Conservation (phyloP, 1,139 yeast species). For the Torulaspora globosa region DNA sequence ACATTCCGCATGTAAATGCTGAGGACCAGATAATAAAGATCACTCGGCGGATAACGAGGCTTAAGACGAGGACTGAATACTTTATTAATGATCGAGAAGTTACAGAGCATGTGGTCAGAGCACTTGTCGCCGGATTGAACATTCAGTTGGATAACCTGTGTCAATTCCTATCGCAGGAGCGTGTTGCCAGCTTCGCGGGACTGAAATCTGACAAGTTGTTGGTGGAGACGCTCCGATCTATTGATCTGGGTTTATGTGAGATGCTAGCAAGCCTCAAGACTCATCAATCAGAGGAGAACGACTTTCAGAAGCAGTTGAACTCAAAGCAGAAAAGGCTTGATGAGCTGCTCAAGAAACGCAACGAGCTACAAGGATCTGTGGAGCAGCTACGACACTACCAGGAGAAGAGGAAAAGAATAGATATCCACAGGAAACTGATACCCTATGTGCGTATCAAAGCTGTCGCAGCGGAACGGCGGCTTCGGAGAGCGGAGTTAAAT, state of each 20-base stretch:
- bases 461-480: conserved; percentile 43
- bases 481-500: conserved; percentile 44
- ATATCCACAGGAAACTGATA: conserved; percentile 47
- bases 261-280: conserved; percentile 50
- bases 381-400: conserved; percentile 37
- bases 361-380: conserved; percentile 41
- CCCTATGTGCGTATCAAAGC: conserved; percentile 63
- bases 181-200: conserved; percentile 89
- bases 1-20: conserved; percentile 28
- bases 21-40: conserved; percentile 40
- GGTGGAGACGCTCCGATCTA: conserved; percentile 75
- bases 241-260: conserved; percentile 51
- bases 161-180: conserved; percentile 91
- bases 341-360: conserved; percentile 37
- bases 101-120: conserved; percentile 47
- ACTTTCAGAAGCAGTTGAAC: conserved; percentile 32
- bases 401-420: conserved; percentile 42
- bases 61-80: conserved; percentile 57
- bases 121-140: conserved; percentile 49
- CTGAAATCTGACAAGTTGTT: conserved; percentile 71
- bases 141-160: conserved; percentile 89
- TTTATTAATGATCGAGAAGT: conserved; percentile 45
- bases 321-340: conserved; percentile 30
- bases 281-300: conserved; percentile 52
- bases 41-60: conserved; percentile 43